A percentile compares a stretch with the other conserved stretches of the same genome.
phyloP scores from a whole-genome alignment of 1,139 yeast species.

The Zygoascus sp. region DNA sequence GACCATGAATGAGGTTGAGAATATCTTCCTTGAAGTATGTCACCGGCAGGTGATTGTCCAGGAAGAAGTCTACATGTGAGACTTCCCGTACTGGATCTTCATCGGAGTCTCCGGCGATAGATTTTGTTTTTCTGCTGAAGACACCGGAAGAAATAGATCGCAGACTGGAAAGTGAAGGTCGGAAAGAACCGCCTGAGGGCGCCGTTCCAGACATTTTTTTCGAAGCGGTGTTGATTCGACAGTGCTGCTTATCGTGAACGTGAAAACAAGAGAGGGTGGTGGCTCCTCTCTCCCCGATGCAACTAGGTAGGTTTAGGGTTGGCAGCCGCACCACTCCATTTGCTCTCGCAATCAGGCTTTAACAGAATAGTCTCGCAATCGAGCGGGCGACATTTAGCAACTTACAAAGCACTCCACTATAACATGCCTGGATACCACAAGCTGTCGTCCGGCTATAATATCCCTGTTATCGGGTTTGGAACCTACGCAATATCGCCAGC shows the following conservation, averaged over 20 bases:
- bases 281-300: not conserved
- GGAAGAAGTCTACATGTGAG: constrained; percentile 26
- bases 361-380: not conserved
- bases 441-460: constrained; percentile 18
- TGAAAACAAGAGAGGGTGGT: not conserved
- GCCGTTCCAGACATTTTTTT: not conserved
- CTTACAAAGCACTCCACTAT: not conserved
- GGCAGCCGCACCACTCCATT: not conserved
- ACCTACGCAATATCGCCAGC: constrained; percentile 30
- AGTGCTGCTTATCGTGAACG: constrained; percentile 1
- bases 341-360: not conserved
- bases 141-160: constrained; percentile 4
- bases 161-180: not conserved
- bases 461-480: constrained; percentile 42
- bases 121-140: constrained; percentile 3
- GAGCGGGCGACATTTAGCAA: not conserved
- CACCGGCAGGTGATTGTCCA: constrained; percentile 71
- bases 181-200: not conserved
- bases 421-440: constrained; percentile 1
- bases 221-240: not conserved
- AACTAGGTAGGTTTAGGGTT: not conserved
- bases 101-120: constrained; percentile 18
- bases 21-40: constrained; percentile 86
- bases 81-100: constrained; percentile 22
- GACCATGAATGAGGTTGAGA: constrained; percentile 55